Base-by-base conservation (phyloP, 345 rosid species). In the Acer negundo region DNA sequence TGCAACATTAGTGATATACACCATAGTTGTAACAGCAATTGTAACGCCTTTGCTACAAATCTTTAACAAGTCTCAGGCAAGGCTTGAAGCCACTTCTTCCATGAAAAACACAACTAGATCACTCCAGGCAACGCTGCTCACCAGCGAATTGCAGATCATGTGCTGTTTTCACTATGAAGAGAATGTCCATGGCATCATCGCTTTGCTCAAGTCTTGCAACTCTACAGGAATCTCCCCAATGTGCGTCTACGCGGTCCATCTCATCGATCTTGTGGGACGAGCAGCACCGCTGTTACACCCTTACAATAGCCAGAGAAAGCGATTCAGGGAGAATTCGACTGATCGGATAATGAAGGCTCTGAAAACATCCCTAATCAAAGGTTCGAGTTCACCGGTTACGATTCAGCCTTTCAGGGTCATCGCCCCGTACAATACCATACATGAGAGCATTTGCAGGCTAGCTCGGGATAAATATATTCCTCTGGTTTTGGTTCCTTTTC, bases 91-190 rank as follows among this genome's bases (percentile, higher is more conserved):
- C 12, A 12, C 72, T 46, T 0, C 15, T 0, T 42, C 61, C 8
- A n/a, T 9, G 3, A 70, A 47, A 8, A 24, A 12, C 22, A 16
- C 6, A 13, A 68, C 31, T 46, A 78, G 74, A 55, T 64, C 77
- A 10, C 70, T 82, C n/a, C 75, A 59, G 15, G 26, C 76, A 10
- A 53, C 78, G 11, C 46, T 72, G 6, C 31, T 12, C 2, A 20
- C 16, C 1, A 53, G 6, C 0, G 86, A 87, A 62, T 58, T 85
- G 11, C 80, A 75, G 16, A 51, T 81, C 10, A 61, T 87, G 22
- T 62, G 75, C 17, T 77, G 90, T 44, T 59, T 85, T 62, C 85
- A 81, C 74, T 0, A 13, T 2, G 86, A 87, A 58, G 76, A 83
- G 1, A 70, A 78, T 38, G 84, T 83, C 20, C 79, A 62, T n/a